Base-by-base conservation (phyloP, 768 basidiomycete species). In the Podaxis carcinomalis region DNA sequence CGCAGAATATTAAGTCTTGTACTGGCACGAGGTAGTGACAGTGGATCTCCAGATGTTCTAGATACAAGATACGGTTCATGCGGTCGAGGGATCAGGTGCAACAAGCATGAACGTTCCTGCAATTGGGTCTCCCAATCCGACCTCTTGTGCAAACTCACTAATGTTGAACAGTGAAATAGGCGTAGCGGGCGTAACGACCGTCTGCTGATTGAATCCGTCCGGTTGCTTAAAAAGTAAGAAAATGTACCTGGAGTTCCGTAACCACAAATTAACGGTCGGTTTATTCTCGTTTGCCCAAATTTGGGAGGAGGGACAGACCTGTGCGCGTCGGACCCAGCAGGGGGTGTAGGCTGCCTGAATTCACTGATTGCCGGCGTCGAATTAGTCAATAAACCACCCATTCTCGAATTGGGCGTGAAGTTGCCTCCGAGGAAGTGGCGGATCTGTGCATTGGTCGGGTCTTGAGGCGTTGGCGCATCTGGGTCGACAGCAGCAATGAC, bases 31-130 rank as follows among this genome's bases (percentile, higher is more conserved):
- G 32, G 32, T 32, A 32, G 32, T 32, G 32, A 32, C 32, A 32
- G 32, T 32, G 32, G 7, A 32, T 32, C 32, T 32, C 32, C 32
- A 32, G 9, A 32, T 2, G 32, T 32, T 9, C 32, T 32, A 9
- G 32, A 7, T 40, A 40, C 39, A 40, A 40, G 39, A n/a, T 40
- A 6, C 16, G 39, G 11, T 23, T 49, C 21, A 49, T 49, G 47
- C 47, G 5, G 42, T 49, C 5, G 21, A 52, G 21, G 64, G 57
- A 39, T 71, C 68, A 2, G 78, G 75, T 1, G 70, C 77, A 25
- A 80, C 78, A 13, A 73, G 67, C 75, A 81, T 80, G 67, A 78
- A 80, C 0, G 78, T 79, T 28, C 78, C 80, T 3, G 70, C 79
- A 42, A 80, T 71, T 0, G 79, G 79, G 13, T 69, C 65, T 28